Conservation (phyloP, 306 rosid species). For the Amphicarpaea edgeworthii region DNA sequence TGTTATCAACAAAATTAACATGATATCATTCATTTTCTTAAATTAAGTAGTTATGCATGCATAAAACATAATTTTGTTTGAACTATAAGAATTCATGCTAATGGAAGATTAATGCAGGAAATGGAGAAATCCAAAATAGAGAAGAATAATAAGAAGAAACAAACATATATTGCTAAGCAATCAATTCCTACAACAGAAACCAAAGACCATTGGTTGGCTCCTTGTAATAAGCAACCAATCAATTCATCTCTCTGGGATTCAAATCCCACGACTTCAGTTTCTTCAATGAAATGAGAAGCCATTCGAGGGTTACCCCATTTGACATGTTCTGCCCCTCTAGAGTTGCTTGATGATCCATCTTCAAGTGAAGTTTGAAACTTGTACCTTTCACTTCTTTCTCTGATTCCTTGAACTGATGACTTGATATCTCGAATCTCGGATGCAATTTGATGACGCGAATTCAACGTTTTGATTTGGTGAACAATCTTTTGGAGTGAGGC, state of each 20-base stretch:
- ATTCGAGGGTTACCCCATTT: slow-evolving; percentile 42
- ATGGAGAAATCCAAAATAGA: too few relatives aligned
- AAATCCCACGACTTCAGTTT: slow-evolving; percentile 46
- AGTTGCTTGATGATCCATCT: not conserved
- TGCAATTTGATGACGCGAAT: not conserved
- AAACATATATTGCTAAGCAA: too few relatives aligned
- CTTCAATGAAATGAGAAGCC: slow-evolving; percentile 38
- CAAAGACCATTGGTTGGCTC: too few relatives aligned
- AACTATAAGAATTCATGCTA: too few relatives aligned
- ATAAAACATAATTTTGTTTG: too few relatives aligned
- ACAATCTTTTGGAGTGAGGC: not conserved
- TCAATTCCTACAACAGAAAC: too few relatives aligned
- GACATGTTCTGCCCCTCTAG: not conserved
- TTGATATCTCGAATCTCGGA: slow-evolving; percentile 37
- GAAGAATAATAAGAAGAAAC: too few relatives aligned
- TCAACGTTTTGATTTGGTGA: not conserved
- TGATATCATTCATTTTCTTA: too few relatives aligned
- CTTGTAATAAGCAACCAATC: not conserved
- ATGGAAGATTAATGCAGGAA: too few relatives aligned
- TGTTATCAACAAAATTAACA: too few relatives aligned
- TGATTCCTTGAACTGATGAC: slow-evolving; percentile 29
- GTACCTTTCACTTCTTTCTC: slow-evolving; percentile 25
- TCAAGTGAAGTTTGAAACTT: too few relatives aligned
- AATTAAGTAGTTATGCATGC: too few relatives aligned
- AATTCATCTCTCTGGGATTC: slow-evolving; percentile 40